A percentile compares a stretch with the other conserved stretches of the same genome.
Conservation (phyloP, 495 filamentous ascomycete genomes). For the Parathielavia appendiculata region DNA sequence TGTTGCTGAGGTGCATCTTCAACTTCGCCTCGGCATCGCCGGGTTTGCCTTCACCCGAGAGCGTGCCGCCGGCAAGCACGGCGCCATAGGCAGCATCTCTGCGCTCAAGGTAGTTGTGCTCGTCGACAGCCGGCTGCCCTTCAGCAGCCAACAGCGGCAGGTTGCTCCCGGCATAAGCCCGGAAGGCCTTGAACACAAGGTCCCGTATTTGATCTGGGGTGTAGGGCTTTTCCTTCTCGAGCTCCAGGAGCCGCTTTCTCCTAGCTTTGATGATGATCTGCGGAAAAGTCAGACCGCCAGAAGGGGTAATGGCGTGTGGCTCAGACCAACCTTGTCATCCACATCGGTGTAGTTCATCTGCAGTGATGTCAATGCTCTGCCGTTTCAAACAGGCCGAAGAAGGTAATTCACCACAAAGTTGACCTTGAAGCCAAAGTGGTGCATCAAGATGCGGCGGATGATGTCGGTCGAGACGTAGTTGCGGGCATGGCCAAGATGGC, state of each 20-base stretch:
- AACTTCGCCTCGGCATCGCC: slow-evolving; percentile 75
- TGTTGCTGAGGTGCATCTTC: slow-evolving; percentile 89
- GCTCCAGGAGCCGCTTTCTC: slow-evolving; percentile 69
- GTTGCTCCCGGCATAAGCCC: slow-evolving; percentile 69
- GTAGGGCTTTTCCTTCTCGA: slow-evolving; percentile 44
- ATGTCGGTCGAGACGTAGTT: slow-evolving; percentile 97
- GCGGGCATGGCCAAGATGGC: slow-evolving; percentile 76
- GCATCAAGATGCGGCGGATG: slow-evolving; percentile 73
- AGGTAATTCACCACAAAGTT: slow-evolving; percentile 58
- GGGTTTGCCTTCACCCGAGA: slow-evolving; percentile 55
- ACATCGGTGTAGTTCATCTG: slow-evolving; percentile 88
- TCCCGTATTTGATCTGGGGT: slow-evolving; percentile 42
- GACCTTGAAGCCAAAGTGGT: slow-evolving; percentile 83
- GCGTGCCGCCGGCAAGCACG: slow-evolving; percentile 58
- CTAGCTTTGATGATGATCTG: slow-evolving; percentile 81
- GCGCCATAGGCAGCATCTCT: slow-evolving; percentile 57
- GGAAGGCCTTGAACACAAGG: slow-evolving; percentile 61
- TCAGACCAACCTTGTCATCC: slow-evolving; percentile 68
- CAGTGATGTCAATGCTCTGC: background rate
- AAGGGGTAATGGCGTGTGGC: too few relatives aligned
- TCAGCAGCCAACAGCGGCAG: slow-evolving; percentile 55
- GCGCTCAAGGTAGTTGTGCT: slow-evolving; percentile 51
- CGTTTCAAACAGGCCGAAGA: background rate
- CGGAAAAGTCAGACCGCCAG: background rate
- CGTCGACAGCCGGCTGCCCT: slow-evolving; percentile 32